Base-by-base conservation (phyloP, 768 basidiomycete species). In the Amanita jacksonii region DNA sequence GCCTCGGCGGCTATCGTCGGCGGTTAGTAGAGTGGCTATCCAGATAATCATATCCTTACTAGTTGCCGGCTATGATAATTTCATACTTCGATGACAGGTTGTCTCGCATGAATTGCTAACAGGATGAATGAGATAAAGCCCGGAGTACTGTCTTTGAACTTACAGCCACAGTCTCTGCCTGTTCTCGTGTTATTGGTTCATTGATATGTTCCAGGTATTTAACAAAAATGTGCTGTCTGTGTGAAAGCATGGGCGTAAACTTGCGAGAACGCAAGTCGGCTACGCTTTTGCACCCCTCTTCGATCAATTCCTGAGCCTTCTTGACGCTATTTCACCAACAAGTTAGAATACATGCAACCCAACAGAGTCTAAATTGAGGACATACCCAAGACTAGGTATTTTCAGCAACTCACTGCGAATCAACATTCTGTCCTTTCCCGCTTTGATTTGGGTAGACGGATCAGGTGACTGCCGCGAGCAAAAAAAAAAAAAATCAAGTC, bases 371-470 rank as follows among this genome's bases (percentile, higher is more conserved):
- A n/a, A 10, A n/a, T 23, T 23, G 16, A 37, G 4, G 27, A 19
- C 61, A 39, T 52, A 77, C 76, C 78, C 77, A 49, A 79, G 62
- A 3, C 71, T 66, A 8, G 64, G 63, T 31, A 79, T 47, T 3
- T 53, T 54, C 45, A 60, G 56, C 39, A 79, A 53, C 15, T 58
- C 54, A 10, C 56, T 52, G 3, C 63, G 41, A 1, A 62, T 51
- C 43, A 45, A 9, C 2, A 15, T 4, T 10, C 9, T 36, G 3
- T 19, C 13, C 25, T 33, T 43, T 34, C 23, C 30, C 23, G 12
- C 12, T 33, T 16, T 34, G 33, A 25, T 13, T n/a, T 16, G 8
- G n/a, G 3, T 23, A 34, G 28, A 33, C 39, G 31, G 32, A 37
- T 32, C 32, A 27, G n/a, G 2, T 7, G 15, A 34, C 27, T 45